Evolutionary conservation across 1,284 basidiomycete species (phyloP), one percentile per base, ranked within the genome.

Genomic region (Cystobasidium sp.): DNA sequence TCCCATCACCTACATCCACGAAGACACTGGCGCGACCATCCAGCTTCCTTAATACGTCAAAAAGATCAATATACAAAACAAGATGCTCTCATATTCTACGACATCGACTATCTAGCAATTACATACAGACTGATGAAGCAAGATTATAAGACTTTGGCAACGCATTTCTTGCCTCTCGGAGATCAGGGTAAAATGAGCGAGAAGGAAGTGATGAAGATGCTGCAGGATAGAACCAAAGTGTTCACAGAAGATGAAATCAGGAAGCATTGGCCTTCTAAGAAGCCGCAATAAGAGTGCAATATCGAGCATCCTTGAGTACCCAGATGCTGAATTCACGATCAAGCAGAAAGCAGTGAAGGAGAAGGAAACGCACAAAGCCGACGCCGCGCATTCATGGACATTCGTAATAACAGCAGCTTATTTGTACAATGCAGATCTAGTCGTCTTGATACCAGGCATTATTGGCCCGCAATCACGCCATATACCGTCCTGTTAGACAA

Each of bases 31-130:
- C 70, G 70, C 18, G 62, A 55, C 9, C 70, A 73, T 59, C 70
- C 70, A 44, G 41, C 43, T 2, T 47, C 44, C 37, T 41, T 73
- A 6, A 46, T 65, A 1, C 20, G 44, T 52, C 51, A 52, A n/a
- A 52, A 59, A 41, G 47, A 73, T 12, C 37, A 58, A 49, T 73
- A 73, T 37, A 41, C 70, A 31, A 49, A 46, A 44, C 39, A 66
- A n/a, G 39, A 58, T 43, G 70, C 70, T 22, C 39, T 73, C 12
- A 58, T 62, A 14, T 73, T 73, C 63, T 66, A 66, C 39, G 55
- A 66, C 59, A 73, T 73, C 62, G 70, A 73, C 37, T 73, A 66
- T 37, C n/a, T 73, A 37, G 55, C 44, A 18, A 66, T 73, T 5
- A 73, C 62, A 37, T 41, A 64, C 31, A 46, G 62, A 37, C 41